Conservation (phyloP, 2,329 filamentous ascomycete genomes). For the Pseudomassariella vexata region DNA sequence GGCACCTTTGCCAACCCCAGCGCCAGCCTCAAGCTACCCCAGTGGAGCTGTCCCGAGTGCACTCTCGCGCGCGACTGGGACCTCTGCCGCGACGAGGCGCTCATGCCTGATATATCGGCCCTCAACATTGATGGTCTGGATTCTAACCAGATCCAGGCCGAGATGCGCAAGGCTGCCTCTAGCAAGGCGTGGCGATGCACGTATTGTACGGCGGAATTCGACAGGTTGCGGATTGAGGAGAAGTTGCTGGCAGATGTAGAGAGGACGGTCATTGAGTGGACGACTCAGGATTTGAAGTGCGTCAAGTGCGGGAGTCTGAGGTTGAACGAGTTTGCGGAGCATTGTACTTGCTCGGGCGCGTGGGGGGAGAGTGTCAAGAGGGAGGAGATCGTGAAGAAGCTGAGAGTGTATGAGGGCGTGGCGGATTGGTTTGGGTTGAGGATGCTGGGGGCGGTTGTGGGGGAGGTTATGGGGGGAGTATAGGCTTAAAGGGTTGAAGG, state of each 20-base stretch:
- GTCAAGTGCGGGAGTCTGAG: constrained; percentile 63
- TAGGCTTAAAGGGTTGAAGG: background rate
- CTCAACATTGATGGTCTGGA: constrained; percentile 8
- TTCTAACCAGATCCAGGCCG: constrained; percentile 7
- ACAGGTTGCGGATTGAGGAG: constrained; percentile 80
- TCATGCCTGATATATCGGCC: constrained; percentile 50
- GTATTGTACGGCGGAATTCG: constrained; percentile 70
- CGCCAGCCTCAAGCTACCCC: constrained; percentile 63
- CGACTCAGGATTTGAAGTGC: constrained; percentile 86
- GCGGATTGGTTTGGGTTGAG: constrained; percentile 73
- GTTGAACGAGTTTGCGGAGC: constrained; percentile 92
- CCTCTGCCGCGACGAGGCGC: constrained; percentile 80
- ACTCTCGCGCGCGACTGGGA: constrained; percentile 86
- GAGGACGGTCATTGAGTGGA: constrained; percentile 71
- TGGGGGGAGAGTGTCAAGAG: constrained; percentile 71
- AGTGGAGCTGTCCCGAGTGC: constrained; percentile 84
- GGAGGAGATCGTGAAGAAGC: constrained; percentile 56
- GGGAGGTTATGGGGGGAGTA: constrained; percentile 43
- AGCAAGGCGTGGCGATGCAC: constrained; percentile 64
- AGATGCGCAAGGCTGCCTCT: constrained; percentile 19
- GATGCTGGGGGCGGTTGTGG: constrained; percentile 74
- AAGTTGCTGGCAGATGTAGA: constrained; percentile 72
- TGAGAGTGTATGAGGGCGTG: constrained; percentile 69
- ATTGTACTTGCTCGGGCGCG: constrained; percentile 84
- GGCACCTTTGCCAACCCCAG: constrained; percentile 86